Base-by-base conservation (phyloP, 345 rosid genomes). In the Cardiospermum halicacabum region DNA sequence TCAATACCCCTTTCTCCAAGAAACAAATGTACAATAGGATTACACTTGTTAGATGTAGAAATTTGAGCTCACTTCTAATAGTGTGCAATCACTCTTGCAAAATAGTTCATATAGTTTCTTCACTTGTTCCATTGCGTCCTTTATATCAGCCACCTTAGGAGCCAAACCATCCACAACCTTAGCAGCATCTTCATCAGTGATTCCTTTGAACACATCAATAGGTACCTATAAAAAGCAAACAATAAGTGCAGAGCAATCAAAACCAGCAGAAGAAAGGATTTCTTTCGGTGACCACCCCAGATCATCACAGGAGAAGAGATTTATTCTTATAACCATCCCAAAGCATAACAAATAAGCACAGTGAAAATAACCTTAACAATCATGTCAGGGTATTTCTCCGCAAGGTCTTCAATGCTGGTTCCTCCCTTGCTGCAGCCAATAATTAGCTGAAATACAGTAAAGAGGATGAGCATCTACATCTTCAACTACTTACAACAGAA, bases 371-470 rank as follows among this genome's bases (percentile, higher is more conserved):
- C 97, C 98, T 91, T 89, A 53, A 89, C 83, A 65, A 95, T 91
- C 96, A 95, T 87, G 74, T 91, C 87, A 45, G 98, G 99, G 73
- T 83, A 95, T 71, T 95, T 95, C 78, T 91, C 98, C 13, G 98
- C 98, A 58, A 95, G 98, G 75, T 95, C 99, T 78, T 95, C 99
- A 75, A 95, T 95, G 79, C 99, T 91, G 81, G 99, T 95, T 69
- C 99, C 98, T 58, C 98, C 99, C 71, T 91, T 89, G 51, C 84
- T 89, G 69, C 98, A 95, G 58, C 96, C 90, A 72, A 95, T 95
- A 53, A 95, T 95, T 60, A 95, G 74, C 99, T 95, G 85, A 62
- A 68, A 82, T 69, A 43, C 42, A 65, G 40, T n/a, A 21, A 56
- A 10, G 22, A 1, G 58, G 64, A 18, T 30, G 54, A 39, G 60